Conservation (phyloP, 2,329 filamentous ascomycete species). For the Neophaeococcomyces aloes region DNA sequence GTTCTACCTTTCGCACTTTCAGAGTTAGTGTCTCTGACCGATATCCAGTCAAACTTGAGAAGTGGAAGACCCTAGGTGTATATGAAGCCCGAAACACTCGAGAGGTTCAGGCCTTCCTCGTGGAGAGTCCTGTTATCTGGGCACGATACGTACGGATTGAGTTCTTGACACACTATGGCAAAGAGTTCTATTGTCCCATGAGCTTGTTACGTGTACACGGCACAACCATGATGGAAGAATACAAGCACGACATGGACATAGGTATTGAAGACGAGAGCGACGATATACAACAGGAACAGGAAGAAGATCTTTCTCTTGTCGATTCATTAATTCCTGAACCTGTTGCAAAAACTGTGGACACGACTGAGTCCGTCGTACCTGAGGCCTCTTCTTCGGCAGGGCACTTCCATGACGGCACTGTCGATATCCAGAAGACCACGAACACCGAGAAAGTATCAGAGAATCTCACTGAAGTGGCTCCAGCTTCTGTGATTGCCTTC, state of each 20-base stretch:
- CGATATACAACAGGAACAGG: constrained; percentile 15
- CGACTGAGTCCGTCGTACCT: no score
- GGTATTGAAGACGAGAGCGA: constrained; percentile 39
- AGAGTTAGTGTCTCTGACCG: constrained; percentile 85
- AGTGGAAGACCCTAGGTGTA: constrained; percentile 79
- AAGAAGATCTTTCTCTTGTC: constrained; percentile 11
- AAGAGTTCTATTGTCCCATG: constrained; percentile 91
- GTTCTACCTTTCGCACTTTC: constrained; percentile 87
- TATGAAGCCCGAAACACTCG: constrained; percentile 89
- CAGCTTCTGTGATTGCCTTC: background rate
- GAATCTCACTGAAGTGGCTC: background rate
- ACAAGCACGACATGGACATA: constrained; percentile 71
- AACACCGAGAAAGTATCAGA: background rate
- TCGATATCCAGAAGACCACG: background rate
- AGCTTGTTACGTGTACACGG: constrained; percentile 87
- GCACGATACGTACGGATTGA: constrained; percentile 87
- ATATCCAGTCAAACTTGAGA: constrained; percentile 83
- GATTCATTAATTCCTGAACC: constrained; percentile 24
- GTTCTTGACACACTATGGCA: constrained; percentile 86
- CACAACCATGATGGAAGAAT: constrained; percentile 87
- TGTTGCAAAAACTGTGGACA: constrained; percentile 23
- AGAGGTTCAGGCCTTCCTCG: constrained; percentile 84
- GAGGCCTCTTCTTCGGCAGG: background rate
- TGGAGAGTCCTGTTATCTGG: constrained; percentile 94
- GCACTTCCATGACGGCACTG: background rate